These are phyloP conservation scores for Diaporthe citri DNA, from an alignment of 2,329 filamentous ascomycete species.

Conservation along the genomic window DNA sequence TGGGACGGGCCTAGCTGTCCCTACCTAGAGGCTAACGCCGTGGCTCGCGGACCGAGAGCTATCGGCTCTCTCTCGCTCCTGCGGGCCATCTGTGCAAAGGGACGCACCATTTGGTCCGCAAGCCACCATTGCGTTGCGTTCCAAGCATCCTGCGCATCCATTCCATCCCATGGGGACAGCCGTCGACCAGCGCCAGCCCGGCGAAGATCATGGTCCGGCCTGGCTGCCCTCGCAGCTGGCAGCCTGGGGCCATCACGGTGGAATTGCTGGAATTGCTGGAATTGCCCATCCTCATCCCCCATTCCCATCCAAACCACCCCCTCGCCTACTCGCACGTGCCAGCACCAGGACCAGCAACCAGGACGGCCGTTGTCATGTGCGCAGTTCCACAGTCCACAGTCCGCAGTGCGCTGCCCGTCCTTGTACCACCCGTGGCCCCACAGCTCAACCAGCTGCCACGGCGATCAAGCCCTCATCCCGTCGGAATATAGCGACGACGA, in stretches of 20 bases:
- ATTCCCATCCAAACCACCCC: background rate
- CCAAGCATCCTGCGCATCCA: conserved; percentile 33
- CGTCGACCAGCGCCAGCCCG: conserved; percentile 17
- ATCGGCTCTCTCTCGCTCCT: background rate
- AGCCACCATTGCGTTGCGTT: conserved; percentile 31
- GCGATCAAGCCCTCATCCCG: conserved; percentile 27
- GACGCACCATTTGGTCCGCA: conserved; percentile 8
- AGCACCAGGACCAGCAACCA: background rate
- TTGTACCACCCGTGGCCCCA: conserved; percentile 12
- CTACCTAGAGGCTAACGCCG: conserved; percentile 17
- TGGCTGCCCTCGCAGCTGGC: conserved; percentile 1
- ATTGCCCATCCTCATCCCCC: conserved; percentile 9
- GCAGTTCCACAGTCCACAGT: conserved; percentile 4
- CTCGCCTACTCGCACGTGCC: conserved; percentile 24
- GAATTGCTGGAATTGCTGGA: conserved; percentile 17
- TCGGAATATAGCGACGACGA: conserved; percentile 20
- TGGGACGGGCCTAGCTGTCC: conserved; percentile 6
- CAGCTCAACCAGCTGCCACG: conserved; percentile 6
- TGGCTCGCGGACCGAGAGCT: conserved; percentile 25
- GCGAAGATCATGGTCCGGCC: conserved; percentile 30
- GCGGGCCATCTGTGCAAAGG: conserved; percentile 23
- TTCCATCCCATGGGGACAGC: conserved; percentile 33
- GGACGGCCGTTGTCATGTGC: conserved; percentile 9
- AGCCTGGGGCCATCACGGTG: conserved; percentile 2
- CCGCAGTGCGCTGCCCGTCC: background rate